These are phyloP conservation scores for Biancaea sappan DNA, from an alignment of 306 rosid species.

Conservation along the genomic window DNA sequence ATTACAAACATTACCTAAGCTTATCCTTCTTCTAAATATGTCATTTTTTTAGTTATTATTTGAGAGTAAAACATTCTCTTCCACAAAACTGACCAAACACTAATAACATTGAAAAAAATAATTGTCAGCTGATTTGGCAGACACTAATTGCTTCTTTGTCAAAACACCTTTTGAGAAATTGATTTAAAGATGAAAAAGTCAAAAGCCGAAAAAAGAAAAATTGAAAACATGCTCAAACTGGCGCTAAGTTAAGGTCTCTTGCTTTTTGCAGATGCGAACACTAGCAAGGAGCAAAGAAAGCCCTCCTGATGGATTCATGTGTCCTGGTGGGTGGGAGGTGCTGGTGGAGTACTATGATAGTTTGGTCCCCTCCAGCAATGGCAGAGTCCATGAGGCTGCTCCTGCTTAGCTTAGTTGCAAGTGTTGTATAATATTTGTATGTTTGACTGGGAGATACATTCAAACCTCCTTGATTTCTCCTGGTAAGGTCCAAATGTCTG, in stretches of 20 bases:
- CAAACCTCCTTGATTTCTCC: conserved; percentile 42
- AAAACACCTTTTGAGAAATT: neutral
- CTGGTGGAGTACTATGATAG: conserved; percentile 94
- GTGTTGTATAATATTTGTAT: conserved; percentile 42
- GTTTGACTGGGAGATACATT: conserved; percentile 58
- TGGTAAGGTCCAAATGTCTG: conserved; percentile 33
- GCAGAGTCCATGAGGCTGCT: conserved; percentile 76
- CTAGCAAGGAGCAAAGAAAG: conserved; percentile 91
- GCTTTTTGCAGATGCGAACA: conserved; percentile 74
- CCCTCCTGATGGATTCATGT: conserved; percentile 98
- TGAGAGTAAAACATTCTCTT: neutral
- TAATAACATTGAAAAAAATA: neutral
- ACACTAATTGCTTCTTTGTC: neutral
- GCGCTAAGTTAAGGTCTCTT: neutral
- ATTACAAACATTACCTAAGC: neutral
- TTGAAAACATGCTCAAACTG: neutral
- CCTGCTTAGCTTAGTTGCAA: conserved; percentile 49
- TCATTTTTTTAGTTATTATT: neutral
- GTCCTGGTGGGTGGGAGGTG: conserved; percentile 97
- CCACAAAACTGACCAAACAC: neutral
- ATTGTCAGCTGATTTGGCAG: neutral
- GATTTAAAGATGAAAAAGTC: neutral
- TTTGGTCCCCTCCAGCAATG: conserved; percentile 51
- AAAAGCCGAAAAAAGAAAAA: neutral
- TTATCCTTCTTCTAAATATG: neutral